Conservation (phyloP, 192 early-diverging fungal species). For the Gigaspora rosea region DNA sequence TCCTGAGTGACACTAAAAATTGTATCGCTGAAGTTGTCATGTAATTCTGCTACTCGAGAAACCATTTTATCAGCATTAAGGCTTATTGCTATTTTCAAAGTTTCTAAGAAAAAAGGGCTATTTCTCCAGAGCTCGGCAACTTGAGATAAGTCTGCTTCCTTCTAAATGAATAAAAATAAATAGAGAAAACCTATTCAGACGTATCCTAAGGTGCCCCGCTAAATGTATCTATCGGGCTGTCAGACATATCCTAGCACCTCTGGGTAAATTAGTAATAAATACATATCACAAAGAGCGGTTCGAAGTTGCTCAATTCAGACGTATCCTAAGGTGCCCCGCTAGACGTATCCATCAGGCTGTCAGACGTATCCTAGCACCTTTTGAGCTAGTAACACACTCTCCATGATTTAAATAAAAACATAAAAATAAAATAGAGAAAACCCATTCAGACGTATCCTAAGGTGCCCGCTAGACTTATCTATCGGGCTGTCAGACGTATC, state of each 20-base stretch:
- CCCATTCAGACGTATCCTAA: constrained; percentile 30
- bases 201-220: not conserved
- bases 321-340: too few relatives aligned
- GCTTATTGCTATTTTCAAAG: constrained; percentile 1
- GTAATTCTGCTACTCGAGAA: constrained; percentile 3
- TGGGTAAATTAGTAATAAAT: constrained; percentile 22
- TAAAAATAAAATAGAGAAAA: not conserved
- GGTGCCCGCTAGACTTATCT: constrained; percentile 2
- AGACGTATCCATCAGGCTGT: too few relatives aligned
- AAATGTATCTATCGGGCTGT: constrained; percentile 2
- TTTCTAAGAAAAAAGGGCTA: constrained; percentile 9
- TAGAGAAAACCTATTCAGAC: too few relatives aligned
- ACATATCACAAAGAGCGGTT: not conserved
- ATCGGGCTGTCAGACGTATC: constrained; percentile 19
- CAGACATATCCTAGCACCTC: constrained; percentile 27
- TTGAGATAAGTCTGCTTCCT: constrained; percentile 1
- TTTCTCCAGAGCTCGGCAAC: not conserved
- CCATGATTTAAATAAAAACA: too few relatives aligned
- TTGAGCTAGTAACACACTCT: too few relatives aligned
- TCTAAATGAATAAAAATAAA: constrained; percentile 33
- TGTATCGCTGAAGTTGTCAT: constrained; percentile 13
- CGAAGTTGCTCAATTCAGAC: constrained; percentile 28
- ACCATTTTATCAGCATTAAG: constrained; percentile 12
- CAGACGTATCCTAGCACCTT: too few relatives aligned
- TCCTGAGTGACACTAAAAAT: constrained; percentile 16